Evolutionary conservation across 768 basidiomycete genomes (phyloP).

Genomic region (Boletus tylopilopsis): DNA sequence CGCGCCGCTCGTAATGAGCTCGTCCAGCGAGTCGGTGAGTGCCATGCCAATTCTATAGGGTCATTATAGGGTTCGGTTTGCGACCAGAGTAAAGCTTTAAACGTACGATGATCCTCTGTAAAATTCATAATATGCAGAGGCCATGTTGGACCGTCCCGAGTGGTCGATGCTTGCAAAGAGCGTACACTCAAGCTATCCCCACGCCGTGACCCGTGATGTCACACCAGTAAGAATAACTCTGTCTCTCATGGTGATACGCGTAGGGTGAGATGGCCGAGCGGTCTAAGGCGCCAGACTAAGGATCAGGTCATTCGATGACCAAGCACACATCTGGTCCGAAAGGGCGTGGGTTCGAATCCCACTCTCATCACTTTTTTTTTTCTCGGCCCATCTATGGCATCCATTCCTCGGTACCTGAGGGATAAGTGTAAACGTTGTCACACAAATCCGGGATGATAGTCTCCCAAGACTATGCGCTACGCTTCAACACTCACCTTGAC

Average conservation of each 20-base stretch:
- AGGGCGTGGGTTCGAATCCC: slow-evolving; percentile 43
- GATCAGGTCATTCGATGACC: slow-evolving; percentile 32
- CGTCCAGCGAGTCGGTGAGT: slow-evolving; percentile 96
- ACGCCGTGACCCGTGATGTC: slow-evolving; percentile 26
- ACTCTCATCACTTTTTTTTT: slow-evolving; percentile 29
- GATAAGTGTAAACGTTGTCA: no score
- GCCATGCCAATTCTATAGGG: slow-evolving; percentile 87
- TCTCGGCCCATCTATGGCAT: no score
- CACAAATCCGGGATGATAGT: no score
- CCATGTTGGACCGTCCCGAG: slow-evolving; percentile 44
- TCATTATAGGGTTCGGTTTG: background rate
- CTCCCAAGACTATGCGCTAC: no score
- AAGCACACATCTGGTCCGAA: slow-evolving; percentile 32
- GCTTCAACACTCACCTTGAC: no score
- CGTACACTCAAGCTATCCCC: no score
- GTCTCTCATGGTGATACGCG: fast-evolving
- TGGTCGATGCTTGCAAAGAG: slow-evolving; percentile 7
- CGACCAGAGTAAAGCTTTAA: background rate
- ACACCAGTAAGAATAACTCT: background rate
- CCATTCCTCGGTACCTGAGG: no score
- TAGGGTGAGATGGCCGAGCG: slow-evolving; percentile 51
- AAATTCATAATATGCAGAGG: slow-evolving; percentile 87
- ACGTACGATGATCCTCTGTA: slow-evolving; percentile 89
- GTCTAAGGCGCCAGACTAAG: slow-evolving; percentile 65
- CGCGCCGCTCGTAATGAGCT: slow-evolving; percentile 93